Evolutionary conservation across 2,329 filamentous ascomycete genomes (phyloP).

Genomic region (Ustulina deusta): DNA sequence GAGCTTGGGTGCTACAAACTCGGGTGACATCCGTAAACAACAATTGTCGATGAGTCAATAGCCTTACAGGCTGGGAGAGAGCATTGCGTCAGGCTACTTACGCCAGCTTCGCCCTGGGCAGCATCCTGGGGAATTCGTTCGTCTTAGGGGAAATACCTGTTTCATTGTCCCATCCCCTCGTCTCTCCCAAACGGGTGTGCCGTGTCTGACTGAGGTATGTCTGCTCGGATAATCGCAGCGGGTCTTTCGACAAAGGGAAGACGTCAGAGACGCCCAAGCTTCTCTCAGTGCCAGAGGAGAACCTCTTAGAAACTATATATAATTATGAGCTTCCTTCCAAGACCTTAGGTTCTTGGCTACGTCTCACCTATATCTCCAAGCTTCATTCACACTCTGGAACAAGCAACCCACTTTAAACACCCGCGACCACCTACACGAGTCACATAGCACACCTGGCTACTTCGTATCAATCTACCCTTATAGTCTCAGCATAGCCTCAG

Average conservation of each 20-base stretch:
- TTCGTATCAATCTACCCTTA: not conserved
- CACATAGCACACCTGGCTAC: not conserved
- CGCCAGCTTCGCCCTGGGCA: conserved; percentile 1
- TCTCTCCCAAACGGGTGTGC: not conserved
- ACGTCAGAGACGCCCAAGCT: conserved; percentile 36
- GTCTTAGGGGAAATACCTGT: conserved; percentile 16
- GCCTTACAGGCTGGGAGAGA: not conserved
- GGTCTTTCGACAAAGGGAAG: conserved; percentile 25
- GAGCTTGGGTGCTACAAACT: not conserved
- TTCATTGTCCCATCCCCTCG: conserved; percentile 2
- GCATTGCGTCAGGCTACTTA: conserved; percentile 32
- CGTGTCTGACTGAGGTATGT: not conserved
- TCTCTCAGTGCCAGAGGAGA: not conserved
- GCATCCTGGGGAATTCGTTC: not conserved
- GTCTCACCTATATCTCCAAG: conserved; percentile 1
- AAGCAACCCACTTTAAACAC: not conserved
- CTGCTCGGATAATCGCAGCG: conserved; percentile 6
- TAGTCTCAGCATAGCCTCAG: not conserved
- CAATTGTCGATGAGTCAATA: conserved; percentile 11
- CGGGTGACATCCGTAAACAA: not conserved
- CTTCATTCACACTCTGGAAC: not conserved
- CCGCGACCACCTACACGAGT: not conserved
- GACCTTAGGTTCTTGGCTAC: not conserved
- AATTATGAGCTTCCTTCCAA: conserved; percentile 14
- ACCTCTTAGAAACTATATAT: conserved; percentile 11